phyloP scores from a whole-genome alignment of 345 rosid species.

The Camelina hispida region DNA sequence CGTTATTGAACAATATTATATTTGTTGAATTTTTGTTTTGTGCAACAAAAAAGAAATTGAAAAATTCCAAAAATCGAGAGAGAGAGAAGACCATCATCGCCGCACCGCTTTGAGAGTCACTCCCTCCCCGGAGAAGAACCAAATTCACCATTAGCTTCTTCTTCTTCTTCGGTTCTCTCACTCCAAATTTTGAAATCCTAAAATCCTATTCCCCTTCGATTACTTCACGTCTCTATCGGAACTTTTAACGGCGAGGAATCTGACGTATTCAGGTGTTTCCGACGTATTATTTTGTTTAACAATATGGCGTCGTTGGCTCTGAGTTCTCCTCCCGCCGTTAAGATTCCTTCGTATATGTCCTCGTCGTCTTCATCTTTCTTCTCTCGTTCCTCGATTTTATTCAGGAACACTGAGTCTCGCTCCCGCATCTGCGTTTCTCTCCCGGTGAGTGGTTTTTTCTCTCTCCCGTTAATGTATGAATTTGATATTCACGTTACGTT shows the following conservation, averaged over 20 bases:
- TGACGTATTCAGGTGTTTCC: constrained; percentile 28
- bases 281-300: neutral
- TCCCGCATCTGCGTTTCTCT: constrained; percentile 38
- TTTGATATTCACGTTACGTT: neutral
- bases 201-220: constrained; percentile 7
- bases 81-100: constrained; percentile 27
- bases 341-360: constrained; percentile 43
- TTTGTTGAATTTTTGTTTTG: neutral
- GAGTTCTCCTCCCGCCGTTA: constrained; percentile 47
- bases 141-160: constrained; percentile 15
- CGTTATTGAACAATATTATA: neutral
- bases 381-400: constrained; percentile 42
- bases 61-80: constrained; percentile 24
- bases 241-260: constrained; percentile 20
- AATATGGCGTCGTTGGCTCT: constrained; percentile 56
- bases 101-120: constrained; percentile 37
- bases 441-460: constrained; percentile 42
- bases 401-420: constrained; percentile 37
- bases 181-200: neutral
- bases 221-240: constrained; percentile 12
- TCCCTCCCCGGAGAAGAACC: constrained; percentile 21
- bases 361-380: constrained; percentile 48
- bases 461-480: neutral
- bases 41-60: neutral
- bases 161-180: constrained; percentile 18